These are phyloP conservation scores for Penicillium tannophilum DNA, from an alignment of 495 filamentous ascomycete genomes.

Conservation along the genomic window DNA sequence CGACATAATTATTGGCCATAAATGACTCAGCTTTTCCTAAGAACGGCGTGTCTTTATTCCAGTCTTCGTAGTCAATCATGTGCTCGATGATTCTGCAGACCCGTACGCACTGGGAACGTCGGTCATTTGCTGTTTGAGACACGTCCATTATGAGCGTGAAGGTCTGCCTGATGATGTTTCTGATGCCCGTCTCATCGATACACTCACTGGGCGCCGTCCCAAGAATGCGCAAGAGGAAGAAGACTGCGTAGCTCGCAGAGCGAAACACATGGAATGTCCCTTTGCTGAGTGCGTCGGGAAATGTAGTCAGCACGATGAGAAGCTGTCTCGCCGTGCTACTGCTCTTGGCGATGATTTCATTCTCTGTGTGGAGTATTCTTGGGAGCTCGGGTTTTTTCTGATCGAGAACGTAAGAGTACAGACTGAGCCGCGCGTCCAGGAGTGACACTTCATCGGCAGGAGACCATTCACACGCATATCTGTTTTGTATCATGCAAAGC, in stretches of 20 bases:
- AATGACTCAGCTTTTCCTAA: slow-evolving; percentile 5
- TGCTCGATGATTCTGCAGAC: slow-evolving; percentile 11
- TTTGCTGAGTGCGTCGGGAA: slow-evolving; percentile 4
- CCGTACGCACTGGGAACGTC: slow-evolving; percentile 5
- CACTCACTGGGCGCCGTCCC: slow-evolving; percentile 2
- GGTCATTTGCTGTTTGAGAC: slow-evolving; percentile 8
- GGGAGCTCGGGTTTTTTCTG: neutral
- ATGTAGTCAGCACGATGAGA: slow-evolving; percentile 5
- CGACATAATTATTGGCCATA: slow-evolving; percentile 9
- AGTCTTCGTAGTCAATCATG: slow-evolving; percentile 12
- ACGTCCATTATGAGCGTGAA: slow-evolving; percentile 8
- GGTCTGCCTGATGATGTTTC: slow-evolving; percentile 5
- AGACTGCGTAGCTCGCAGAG: slow-evolving; percentile 9
- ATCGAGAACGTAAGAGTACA: slow-evolving; percentile 9
- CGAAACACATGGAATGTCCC: slow-evolving; percentile 9
- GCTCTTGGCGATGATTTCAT: neutral
- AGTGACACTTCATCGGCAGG: slow-evolving; percentile 10
- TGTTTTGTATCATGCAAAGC: slow-evolving; percentile 8
- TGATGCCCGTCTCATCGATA: slow-evolving; percentile 1
- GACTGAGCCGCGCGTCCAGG: slow-evolving; percentile 7
- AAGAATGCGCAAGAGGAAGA: slow-evolving; percentile 8
- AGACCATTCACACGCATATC: slow-evolving; percentile 2
- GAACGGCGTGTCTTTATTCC: slow-evolving; percentile 8
- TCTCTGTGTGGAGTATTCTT: neutral
- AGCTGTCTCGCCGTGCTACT: slow-evolving; percentile 9